Evolutionary conservation across 768 basidiomycete genomes (phyloP).

Genomic region (Candolleomyces eurysporus): DNA sequence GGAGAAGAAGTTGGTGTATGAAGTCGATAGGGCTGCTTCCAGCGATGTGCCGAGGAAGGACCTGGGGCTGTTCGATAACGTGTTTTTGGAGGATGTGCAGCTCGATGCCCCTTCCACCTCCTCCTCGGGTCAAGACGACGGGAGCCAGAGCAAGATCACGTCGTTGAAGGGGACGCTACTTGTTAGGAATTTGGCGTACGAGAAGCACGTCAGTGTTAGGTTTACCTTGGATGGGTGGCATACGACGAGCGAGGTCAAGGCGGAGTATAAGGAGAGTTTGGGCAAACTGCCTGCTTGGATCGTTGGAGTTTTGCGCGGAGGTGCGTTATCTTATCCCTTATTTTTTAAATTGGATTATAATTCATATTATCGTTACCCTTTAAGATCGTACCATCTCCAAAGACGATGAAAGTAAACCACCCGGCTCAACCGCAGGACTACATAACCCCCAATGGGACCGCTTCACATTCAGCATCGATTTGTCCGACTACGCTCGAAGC

Average conservation of each 20-base stretch:
- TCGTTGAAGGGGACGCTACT: constrained; percentile 59
- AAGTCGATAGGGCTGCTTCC: background rate
- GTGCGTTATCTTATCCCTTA: background rate
- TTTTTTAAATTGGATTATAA: constrained; percentile 1
- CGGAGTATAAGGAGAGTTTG: constrained; percentile 31
- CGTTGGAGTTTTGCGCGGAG: background rate
- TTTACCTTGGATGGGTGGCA: constrained; percentile 96
- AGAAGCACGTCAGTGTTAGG: constrained; percentile 80
- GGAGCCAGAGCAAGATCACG: background rate
- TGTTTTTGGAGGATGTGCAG: constrained; percentile 4
- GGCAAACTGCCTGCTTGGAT: constrained; percentile 17
- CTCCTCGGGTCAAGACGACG: background rate
- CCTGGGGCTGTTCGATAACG: constrained; percentile 8
- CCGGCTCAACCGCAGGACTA: background rate
- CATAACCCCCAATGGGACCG: constrained; percentile 47
- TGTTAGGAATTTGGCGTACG: constrained; percentile 82
- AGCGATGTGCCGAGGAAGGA: constrained; percentile 4
- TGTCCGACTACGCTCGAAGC: constrained; percentile 66
- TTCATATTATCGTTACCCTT: constrained; percentile 34
- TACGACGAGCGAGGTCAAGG: constrained; percentile 83
- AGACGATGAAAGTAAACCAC: background rate
- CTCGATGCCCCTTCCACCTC: background rate
- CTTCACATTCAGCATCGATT: constrained; percentile 58
- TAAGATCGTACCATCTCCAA: background rate
- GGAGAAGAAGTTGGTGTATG: constrained; percentile 10